Base-by-base conservation (phyloP, 139 green algal genomes). In the Picochlorum sp. region DNA sequence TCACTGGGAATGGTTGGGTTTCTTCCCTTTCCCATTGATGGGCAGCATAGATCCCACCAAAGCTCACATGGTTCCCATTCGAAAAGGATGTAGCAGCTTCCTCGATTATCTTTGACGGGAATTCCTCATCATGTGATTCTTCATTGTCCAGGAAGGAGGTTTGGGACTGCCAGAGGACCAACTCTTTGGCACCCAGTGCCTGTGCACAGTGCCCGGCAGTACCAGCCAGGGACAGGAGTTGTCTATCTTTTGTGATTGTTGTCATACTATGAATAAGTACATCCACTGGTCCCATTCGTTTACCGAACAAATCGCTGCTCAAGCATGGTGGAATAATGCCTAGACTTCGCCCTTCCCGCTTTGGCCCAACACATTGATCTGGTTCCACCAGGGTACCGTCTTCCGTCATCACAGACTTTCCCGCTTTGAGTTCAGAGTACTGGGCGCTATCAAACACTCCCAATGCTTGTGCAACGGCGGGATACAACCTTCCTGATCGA, bases 121-220 rank as follows among this genome's bases (percentile, higher is more conserved):
- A 68, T 18, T 9, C 49, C 1, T 16, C 4, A 30, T 77, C 70
- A 4, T 30, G 2, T 16, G 38, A 31, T 11, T 69, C 44, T 15
- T 57, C 4, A 11, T 30, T 45, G 1, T 59, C 45, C 26, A 64
- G 4, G 20, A 65, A 69, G 4, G 34, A 37, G 4, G 56, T 49
- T 20, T 31, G 49, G 11, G 45, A 65, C 64, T 77, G 70, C 64
- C 65, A 77, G 51, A 77, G 51, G 37, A 72, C 58, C 23, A 77
- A 47, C 24, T 77, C 70, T 45, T 24, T 18, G 2, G 57, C 55
- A 1, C 24, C 20, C 23, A 73, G 24, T 10, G 23, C 21, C 3
- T 45, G 47, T 15, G 70, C 70, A 1, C 49, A 57, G 18, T 62
- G 57, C 2, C 70, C 70, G 1, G 64, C 70, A n/a, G 30, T 52